These are phyloP conservation scores for Solanum hybrid DNA, from an alignment of 305 asterid species.

Conservation along the genomic window DNA sequence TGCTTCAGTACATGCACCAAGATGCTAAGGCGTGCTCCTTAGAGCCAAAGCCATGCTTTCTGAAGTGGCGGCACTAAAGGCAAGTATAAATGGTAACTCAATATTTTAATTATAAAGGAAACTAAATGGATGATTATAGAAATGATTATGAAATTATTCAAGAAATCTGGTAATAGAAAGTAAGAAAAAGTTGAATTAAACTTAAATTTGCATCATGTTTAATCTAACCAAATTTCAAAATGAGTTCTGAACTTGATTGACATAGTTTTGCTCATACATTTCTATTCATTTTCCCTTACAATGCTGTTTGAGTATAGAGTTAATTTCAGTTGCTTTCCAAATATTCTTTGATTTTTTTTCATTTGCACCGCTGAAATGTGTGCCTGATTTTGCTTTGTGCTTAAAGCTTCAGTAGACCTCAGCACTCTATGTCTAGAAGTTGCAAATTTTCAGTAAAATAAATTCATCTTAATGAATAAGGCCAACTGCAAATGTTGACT, in stretches of 20 bases:
- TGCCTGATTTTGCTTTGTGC: background rate
- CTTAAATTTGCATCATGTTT: background rate
- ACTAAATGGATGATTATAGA: background rate
- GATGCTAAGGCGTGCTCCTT: background rate
- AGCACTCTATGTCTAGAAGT: background rate
- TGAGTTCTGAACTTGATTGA: background rate
- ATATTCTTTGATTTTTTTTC: background rate
- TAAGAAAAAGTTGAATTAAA: background rate
- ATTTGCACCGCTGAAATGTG: background rate
- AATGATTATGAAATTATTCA: background rate
- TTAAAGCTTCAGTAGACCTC: background rate
- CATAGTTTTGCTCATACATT: background rate
- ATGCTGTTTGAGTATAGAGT: background rate
- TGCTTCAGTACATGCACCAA: background rate
- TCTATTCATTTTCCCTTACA: background rate
- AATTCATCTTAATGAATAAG: conserved; percentile 1
- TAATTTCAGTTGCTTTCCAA: background rate
- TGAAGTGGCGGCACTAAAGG: background rate
- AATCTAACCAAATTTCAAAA: conserved; percentile 2
- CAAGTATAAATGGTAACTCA: background rate
- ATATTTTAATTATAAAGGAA: background rate
- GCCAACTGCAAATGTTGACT: background rate
- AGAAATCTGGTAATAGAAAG: background rate
- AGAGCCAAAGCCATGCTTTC: background rate
- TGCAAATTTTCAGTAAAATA: background rate